Percentiles rank a stretch among this genome's conserved stretches.
Conservation (phyloP, 352 stramenopile species). For the Thalassiosira exigua region DNA sequence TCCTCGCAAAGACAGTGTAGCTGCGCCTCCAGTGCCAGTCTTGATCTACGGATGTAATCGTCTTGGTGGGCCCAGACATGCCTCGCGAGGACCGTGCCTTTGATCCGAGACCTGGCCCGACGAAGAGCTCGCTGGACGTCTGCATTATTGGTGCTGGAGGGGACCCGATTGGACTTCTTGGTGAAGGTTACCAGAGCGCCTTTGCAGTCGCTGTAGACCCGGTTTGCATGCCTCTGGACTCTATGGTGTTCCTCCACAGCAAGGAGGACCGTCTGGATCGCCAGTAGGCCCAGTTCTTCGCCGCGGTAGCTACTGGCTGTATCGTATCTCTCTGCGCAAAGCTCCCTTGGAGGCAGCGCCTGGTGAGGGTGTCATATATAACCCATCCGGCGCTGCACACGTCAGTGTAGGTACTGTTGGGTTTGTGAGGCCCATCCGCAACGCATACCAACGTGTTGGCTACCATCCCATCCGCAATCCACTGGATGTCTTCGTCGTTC, state of each 20-base stretch:
- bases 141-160: no score
- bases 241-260: not conserved
- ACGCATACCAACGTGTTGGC: conserved; percentile 2
- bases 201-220: no score
- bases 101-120: no score
- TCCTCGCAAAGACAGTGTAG: no score
- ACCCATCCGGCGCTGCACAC: conserved; percentile 23
- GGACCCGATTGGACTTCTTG: no score
- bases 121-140: no score
- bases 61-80: no score
- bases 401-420: not conserved
- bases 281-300: not conserved
- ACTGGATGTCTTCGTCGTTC: not conserved
- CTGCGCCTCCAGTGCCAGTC: no score
- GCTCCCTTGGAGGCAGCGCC: not conserved
- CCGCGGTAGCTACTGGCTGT: not conserved
- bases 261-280: not conserved
- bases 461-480: not conserved
- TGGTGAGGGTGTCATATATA: not conserved
- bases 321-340: conserved; percentile 8
- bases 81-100: no score
- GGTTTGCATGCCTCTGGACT: no score
- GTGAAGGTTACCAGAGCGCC: no score
- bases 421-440: conserved; percentile 27
- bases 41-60: no score